phyloP scores from a whole-genome alignment of 257 asterid species.

The Cruciata laevipes region DNA sequence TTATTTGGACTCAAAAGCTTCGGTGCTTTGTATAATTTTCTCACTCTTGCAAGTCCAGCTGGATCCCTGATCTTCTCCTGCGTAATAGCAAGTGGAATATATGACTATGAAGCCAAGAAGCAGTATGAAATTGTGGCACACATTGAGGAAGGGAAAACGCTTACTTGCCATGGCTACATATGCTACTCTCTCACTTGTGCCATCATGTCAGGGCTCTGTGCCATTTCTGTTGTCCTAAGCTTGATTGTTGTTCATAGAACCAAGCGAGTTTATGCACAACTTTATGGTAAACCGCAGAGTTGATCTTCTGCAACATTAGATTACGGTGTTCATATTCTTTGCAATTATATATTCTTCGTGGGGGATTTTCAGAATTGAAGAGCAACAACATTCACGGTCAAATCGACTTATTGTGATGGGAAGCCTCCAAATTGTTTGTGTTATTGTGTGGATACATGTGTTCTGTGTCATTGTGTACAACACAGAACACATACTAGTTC shows the following conservation, averaged over 20 bases:
- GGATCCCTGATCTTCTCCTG: constrained; percentile 81
- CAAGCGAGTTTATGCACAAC: constrained; percentile 33
- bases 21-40: constrained; percentile 63
- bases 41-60: constrained; percentile 75
- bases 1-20: constrained; percentile 39
- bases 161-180: constrained; percentile 29
- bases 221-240: constrained; percentile 30
- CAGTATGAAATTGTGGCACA: constrained; percentile 26
- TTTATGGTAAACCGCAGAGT: constrained; percentile 23
- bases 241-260: constrained; percentile 38
- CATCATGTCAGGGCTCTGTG: constrained; percentile 38
- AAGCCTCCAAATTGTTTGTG: not conserved
- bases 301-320: constrained; percentile 6
- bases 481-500: not conserved
- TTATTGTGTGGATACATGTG: not conserved
- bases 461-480: not conserved
- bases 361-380: not conserved
- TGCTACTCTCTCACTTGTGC: constrained; percentile 38
- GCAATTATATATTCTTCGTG: not conserved
- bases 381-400: not conserved
- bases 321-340: constrained; percentile 6
- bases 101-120: constrained; percentile 71
- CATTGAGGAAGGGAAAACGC: constrained; percentile 19
- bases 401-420: not conserved
- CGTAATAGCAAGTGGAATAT: constrained; percentile 72